Conservation (phyloP, 2,329 filamentous ascomycete species). For the Tolypocladium nubicola region DNA sequence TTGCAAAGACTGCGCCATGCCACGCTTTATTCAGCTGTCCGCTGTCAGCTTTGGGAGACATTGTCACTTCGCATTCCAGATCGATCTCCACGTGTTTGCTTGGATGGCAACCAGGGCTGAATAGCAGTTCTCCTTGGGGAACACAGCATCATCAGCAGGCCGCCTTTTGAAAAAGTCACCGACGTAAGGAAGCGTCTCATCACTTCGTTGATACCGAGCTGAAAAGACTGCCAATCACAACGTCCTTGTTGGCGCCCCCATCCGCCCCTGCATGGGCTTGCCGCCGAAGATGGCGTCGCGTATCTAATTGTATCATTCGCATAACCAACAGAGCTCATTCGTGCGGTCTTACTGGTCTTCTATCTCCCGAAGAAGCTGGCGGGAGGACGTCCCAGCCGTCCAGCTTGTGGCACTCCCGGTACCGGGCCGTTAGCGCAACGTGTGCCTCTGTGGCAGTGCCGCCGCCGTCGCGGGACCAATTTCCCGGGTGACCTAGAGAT, state of each 20-base stretch:
- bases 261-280: not conserved
- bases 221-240: not conserved
- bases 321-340: not conserved
- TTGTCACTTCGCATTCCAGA: too few species aligned
- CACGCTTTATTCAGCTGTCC: too few species aligned
- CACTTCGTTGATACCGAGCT: not conserved
- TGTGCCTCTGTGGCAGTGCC: too few species aligned
- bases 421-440: not conserved
- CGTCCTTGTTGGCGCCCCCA: not conserved
- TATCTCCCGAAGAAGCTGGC: not conserved
- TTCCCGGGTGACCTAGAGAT: too few species aligned
- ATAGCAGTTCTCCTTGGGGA: not conserved
- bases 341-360: not conserved
- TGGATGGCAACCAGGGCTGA: not conserved
- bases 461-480: too few species aligned
- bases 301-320: not conserved
- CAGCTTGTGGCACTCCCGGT: not conserved
- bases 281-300: not conserved
- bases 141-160: not conserved
- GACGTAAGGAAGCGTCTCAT: too few species aligned
- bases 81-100: too few species aligned
- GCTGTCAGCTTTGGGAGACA: too few species aligned
- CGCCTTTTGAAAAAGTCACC: not conserved
- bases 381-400: not conserved
- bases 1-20: too few species aligned